These are phyloP conservation scores for Carex sylvatica DNA, from an alignment of 202 grass and related monocot species.

Conservation along the genomic window DNA sequence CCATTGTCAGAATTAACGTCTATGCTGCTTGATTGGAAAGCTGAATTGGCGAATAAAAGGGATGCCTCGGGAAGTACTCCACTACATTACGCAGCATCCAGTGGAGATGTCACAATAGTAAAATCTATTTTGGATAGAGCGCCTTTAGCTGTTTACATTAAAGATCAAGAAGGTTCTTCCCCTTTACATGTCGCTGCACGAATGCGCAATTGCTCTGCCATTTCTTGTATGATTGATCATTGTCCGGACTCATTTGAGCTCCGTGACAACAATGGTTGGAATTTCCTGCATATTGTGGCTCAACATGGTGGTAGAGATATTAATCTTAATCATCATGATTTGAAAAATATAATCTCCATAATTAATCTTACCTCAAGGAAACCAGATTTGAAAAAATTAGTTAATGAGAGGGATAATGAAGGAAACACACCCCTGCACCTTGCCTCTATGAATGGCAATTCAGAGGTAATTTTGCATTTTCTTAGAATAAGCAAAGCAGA, in stretches of 20 bases:
- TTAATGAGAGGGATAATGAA: too few relatives aligned
- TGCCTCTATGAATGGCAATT: neutral
- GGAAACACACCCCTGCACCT: neutral
- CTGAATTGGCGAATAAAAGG: too few relatives aligned
- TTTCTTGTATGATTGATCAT: neutral
- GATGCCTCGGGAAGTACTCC: too few relatives aligned
- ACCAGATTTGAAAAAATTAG: too few relatives aligned
- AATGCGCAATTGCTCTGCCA: neutral
- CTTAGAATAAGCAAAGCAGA: neutral
- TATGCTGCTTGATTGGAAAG: neutral
- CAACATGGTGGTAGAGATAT: neutral
- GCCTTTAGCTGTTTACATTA: neutral
- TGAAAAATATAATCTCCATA: too few relatives aligned
- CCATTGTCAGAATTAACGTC: neutral
- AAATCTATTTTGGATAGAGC: neutral
- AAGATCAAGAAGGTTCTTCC: constrained; percentile 16
- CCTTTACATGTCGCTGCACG: constrained; percentile 13
- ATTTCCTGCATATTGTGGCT: constrained; percentile 14
- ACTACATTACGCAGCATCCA: too few relatives aligned
- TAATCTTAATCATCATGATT: neutral
- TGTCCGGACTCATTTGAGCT: neutral
- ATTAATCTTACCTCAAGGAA: too few relatives aligned
- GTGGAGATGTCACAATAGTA: neutral
- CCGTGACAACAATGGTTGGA: neutral
- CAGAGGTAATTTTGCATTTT: neutral